Evolutionary conservation across 441 rosid genomes (phyloP).

Genomic region (Melastoma candidum): DNA sequence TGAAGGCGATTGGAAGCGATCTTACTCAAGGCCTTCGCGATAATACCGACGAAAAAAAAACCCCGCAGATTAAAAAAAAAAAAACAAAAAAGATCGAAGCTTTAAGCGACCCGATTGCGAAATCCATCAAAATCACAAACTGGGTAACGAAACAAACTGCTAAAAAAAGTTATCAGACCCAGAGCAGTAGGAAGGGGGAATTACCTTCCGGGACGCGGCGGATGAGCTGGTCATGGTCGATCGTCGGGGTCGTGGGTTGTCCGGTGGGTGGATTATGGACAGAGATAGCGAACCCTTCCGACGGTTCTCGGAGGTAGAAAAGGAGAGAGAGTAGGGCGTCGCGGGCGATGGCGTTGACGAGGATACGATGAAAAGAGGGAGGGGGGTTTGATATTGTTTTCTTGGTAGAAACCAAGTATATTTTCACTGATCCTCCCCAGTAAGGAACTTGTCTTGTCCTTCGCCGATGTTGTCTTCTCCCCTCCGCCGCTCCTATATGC

Average conservation of each 20-base stretch:
- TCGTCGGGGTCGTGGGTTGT: too few species aligned
- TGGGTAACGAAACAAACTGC: not conserved
- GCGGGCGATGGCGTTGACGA: constrained; percentile 3
- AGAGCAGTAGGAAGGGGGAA: not conserved
- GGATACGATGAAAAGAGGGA: not conserved
- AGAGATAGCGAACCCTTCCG: constrained; percentile 7
- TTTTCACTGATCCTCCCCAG: too few species aligned
- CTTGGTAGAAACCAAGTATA: too few species aligned
- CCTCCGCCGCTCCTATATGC: too few species aligned
- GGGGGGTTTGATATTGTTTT: too few species aligned
- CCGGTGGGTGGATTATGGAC: too few species aligned
- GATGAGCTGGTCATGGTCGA: constrained; percentile 73
- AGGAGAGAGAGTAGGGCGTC: constrained; percentile 1
- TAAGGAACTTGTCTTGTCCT: too few species aligned
- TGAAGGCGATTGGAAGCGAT: constrained; percentile 92
- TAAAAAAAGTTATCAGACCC: not conserved
- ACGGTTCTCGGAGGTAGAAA: constrained; percentile 6
- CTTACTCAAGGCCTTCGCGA: constrained; percentile 72
- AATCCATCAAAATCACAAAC: not conserved
- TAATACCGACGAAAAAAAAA: not conserved
- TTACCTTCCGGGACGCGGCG: constrained; percentile 72
- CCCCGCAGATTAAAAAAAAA: not conserved
- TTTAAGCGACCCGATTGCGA: not conserved
- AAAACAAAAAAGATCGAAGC: not conserved
- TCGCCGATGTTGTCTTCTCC: too few species aligned